These are phyloP conservation scores for Fraxinus cuspidata DNA, from an alignment of 257 asterid genomes.

Conservation along the genomic window DNA sequence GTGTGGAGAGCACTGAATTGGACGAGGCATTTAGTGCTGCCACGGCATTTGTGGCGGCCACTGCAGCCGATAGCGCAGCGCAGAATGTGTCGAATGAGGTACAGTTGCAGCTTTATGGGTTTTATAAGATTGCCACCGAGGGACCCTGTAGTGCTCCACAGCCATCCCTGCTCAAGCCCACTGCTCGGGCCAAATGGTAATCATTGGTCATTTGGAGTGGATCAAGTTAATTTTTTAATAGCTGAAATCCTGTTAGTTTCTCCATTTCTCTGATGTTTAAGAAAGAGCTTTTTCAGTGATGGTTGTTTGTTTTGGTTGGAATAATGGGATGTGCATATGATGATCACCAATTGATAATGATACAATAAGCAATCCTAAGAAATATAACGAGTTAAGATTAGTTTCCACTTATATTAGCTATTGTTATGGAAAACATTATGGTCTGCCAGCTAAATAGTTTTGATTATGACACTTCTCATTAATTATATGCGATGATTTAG, in stretches of 20 bases:
- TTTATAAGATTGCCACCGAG: constrained; percentile 95
- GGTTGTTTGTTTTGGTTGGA: background rate
- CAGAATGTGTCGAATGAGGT: constrained; percentile 73
- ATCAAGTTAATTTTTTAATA: background rate
- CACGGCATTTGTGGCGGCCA: constrained; percentile 90
- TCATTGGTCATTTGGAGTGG: background rate
- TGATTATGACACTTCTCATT: constrained; percentile 7
- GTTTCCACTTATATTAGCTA: background rate
- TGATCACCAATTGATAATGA: constrained; percentile 3
- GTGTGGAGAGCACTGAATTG: constrained; percentile 95
- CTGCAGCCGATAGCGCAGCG: constrained; percentile 72
- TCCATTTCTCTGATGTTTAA: background rate
- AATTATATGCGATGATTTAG: constrained; percentile 5
- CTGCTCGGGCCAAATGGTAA: constrained; percentile 98
- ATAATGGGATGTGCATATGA: constrained; percentile 13
- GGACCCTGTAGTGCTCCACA: constrained; percentile 84
- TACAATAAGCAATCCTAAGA: background rate
- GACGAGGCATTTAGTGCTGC: constrained; percentile 97
- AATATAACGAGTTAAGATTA: background rate
- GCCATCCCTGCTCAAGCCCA: constrained; percentile 89
- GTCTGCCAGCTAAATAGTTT: background rate
- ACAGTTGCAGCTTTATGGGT: constrained; percentile 87
- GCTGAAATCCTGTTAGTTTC: background rate
- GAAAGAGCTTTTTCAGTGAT: background rate
- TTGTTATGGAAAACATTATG: background rate